A percentile compares a stretch with the other conserved stretches of the same genome.
Evolutionary conservation across 2,329 filamentous ascomycete species (phyloP).

Genomic region (Trichophaea hybrida): DNA sequence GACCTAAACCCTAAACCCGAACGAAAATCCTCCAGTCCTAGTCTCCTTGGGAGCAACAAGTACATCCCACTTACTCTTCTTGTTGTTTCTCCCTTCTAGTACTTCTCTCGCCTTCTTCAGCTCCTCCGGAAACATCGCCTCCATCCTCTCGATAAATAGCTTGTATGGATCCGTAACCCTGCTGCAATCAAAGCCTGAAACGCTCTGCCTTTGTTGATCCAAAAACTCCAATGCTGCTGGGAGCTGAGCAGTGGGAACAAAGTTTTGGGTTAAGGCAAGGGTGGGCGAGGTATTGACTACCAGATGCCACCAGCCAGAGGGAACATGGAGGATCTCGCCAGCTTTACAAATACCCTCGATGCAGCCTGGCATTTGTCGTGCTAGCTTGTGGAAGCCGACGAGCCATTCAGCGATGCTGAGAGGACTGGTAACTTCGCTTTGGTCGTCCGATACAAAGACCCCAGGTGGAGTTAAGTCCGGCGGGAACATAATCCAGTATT

Average conservation of each 20-base stretch:
- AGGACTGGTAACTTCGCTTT: constrained; percentile 84
- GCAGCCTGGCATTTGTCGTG: constrained; percentile 60
- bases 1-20: constrained; percentile 51
- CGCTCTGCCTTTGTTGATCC: constrained; percentile 65
- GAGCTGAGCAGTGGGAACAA: constrained; percentile 64
- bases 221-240: constrained; percentile 65
- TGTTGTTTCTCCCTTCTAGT: constrained; percentile 45
- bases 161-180: constrained; percentile 54
- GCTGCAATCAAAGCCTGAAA: constrained; percentile 67
- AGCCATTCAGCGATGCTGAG: constrained; percentile 96
- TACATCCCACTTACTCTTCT: constrained; percentile 69
- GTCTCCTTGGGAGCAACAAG: constrained; percentile 45
- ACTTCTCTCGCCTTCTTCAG: constrained; percentile 47
- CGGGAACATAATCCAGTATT: constrained; percentile 99
- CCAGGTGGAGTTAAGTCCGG: constrained; percentile 65
- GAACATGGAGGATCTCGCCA: constrained; percentile 83
- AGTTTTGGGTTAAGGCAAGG: constrained; percentile 89
- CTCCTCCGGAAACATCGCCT: constrained; percentile 48
- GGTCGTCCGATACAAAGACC: constrained; percentile 76
- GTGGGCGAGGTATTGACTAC: constrained; percentile 77
- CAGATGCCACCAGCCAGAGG: constrained; percentile 91
- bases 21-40: constrained; percentile 33
- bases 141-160: constrained; percentile 58
- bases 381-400: constrained; percentile 73
- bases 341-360: constrained; percentile 69